These are phyloP conservation scores for Prunella vulgaris DNA, from an alignment of 257 asterid genomes.

Conservation along the genomic window DNA sequence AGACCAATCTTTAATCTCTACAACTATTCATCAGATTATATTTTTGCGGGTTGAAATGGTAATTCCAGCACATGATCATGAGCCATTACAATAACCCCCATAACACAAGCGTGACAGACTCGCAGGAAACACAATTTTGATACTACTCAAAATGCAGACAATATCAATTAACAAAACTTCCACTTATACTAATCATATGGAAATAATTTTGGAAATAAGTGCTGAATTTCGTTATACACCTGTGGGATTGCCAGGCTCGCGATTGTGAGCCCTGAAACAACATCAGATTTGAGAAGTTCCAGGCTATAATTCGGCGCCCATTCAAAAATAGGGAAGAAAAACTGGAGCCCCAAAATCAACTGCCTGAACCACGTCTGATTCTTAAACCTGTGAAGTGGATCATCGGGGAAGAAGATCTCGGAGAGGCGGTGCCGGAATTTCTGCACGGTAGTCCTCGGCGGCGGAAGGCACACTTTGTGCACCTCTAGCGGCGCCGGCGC, in stretches of 20 bases:
- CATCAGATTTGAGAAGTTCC: conserved; percentile 52
- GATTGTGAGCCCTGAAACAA: conserved; percentile 77
- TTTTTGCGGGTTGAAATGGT: neutral
- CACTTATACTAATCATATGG: neutral
- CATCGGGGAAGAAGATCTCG: conserved; percentile 89
- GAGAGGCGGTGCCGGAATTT: conserved; percentile 64
- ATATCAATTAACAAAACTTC: neutral
- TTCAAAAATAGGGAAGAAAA: conserved; percentile 65
- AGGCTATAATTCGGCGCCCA: conserved; percentile 70
- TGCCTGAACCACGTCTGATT: conserved; percentile 51
- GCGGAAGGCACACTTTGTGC: conserved; percentile 72
- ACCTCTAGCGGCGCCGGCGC: conserved; percentile 36
- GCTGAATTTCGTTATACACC: conserved; percentile 25
- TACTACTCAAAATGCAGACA: neutral
- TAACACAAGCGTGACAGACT: neutral
- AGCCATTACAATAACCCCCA: too few species aligned
- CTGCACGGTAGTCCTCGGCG: conserved; percentile 50
- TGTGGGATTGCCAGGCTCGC: conserved; percentile 95
- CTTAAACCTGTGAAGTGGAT: conserved; percentile 79
- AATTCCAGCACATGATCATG: neutral
- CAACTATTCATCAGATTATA: neutral
- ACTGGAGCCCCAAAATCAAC: conserved; percentile 59
- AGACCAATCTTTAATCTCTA: neutral
- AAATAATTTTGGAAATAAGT: neutral
- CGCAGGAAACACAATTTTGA: neutral